Conservation (phyloP, 2,329 filamentous ascomycete species). For the Penicillium corylophilum region DNA sequence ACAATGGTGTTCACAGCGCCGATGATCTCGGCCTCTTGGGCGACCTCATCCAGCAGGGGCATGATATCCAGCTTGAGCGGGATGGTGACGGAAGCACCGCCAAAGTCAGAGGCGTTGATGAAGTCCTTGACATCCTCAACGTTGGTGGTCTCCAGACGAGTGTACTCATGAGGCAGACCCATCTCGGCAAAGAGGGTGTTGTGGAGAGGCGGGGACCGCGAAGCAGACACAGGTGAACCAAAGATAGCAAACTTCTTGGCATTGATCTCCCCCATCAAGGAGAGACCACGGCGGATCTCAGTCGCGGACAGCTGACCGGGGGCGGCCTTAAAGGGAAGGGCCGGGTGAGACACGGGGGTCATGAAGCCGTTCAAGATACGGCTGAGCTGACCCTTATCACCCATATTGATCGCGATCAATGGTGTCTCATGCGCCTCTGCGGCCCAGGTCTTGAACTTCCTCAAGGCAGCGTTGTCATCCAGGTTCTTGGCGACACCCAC, state of each 20-base stretch:
- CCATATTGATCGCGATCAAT: slow-evolving; percentile 96
- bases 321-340: slow-evolving; percentile 87
- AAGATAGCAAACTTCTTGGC: slow-evolving; percentile 81
- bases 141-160: slow-evolving; percentile 69
- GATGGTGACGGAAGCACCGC: slow-evolving; percentile 93
- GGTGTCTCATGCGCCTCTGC: slow-evolving; percentile 72
- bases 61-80: slow-evolving; percentile 90
- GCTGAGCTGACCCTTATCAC: slow-evolving; percentile 78
- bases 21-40: slow-evolving; percentile 75
- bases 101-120: slow-evolving; percentile 73
- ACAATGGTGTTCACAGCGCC: slow-evolving; percentile 95
- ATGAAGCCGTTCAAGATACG: slow-evolving; percentile 89
- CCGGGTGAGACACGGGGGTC: slow-evolving; percentile 88
- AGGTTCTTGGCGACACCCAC: slow-evolving; percentile 74
- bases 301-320: slow-evolving; percentile 88
- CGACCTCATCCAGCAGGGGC: slow-evolving; percentile 73
- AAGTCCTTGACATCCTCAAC: slow-evolving; percentile 61
- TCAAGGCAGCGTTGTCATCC: slow-evolving; percentile 83
- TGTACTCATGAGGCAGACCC: slow-evolving; percentile 84
- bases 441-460: slow-evolving; percentile 77
- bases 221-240: slow-evolving; percentile 77
- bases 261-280: slow-evolving; percentile 75
- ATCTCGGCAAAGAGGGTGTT: slow-evolving; percentile 75
- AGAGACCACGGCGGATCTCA: slow-evolving; percentile 78
- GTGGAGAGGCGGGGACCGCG: slow-evolving; percentile 84